Conservation (phyloP, 306 rosid genomes). For the Trifolium subterraneum region DNA sequence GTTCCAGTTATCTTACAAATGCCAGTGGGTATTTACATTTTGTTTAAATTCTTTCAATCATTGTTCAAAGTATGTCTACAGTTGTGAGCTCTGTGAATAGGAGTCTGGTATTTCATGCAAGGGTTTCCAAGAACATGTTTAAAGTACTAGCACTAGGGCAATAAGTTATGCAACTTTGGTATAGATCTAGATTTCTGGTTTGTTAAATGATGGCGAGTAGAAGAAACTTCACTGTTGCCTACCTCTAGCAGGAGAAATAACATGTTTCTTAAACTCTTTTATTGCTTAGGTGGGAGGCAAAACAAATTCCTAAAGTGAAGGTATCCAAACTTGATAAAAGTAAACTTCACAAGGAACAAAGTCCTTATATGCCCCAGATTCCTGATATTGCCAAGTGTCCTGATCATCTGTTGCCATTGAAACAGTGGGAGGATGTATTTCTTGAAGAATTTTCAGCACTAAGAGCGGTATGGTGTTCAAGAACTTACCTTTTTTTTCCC, state of each 20-base stretch:
- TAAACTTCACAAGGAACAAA: constrained; percentile 68
- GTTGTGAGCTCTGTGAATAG: not conserved
- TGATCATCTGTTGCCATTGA: constrained; percentile 71
- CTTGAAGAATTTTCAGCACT: constrained; percentile 78
- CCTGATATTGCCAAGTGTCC: constrained; percentile 84
- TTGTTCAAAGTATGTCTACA: no score
- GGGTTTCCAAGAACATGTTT: not conserved
- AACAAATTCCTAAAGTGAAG: constrained; percentile 78
- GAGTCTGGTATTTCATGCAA: not conserved
- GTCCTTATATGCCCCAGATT: constrained; percentile 86
- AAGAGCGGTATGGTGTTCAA: constrained; percentile 58
- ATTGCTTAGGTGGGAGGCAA: constrained; percentile 85
- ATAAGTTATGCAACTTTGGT: constrained; percentile 11
- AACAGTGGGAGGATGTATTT: constrained; percentile 87
- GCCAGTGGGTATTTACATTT: not conserved
- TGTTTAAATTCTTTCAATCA: no score
- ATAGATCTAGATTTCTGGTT: constrained; percentile 13
- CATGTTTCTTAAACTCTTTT: constrained; percentile 28
- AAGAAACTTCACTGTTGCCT: constrained; percentile 13
- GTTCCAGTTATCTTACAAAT: no score
- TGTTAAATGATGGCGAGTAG: constrained; percentile 15
- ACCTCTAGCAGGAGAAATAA: not conserved
- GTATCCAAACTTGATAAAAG: constrained; percentile 81
- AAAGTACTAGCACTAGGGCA: not conserved
- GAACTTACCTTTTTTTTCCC: not conserved